Base-by-base conservation (phyloP, 1,284 basidiomycete species). In the Malassezia equina region DNA sequence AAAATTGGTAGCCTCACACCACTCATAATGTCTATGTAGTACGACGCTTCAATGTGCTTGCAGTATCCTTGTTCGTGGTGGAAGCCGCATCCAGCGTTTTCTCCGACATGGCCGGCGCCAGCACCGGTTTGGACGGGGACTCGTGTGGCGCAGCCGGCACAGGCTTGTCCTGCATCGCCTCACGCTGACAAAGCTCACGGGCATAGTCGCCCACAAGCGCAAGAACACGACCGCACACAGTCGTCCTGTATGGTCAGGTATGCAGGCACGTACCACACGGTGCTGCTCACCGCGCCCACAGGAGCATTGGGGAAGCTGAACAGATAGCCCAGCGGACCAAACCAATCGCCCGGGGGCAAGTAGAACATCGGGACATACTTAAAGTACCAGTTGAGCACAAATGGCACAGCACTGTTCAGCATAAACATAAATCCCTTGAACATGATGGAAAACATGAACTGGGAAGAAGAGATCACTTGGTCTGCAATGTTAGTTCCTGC, bases 331-430 rank as follows among this genome's bases (percentile, higher is more conserved):
- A 67, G 47, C 7, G 69, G 69, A 1, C 67, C 69, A 24, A 69
- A 66, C 65, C 67, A 66, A 23, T 52, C 49, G 11, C 62, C 60
- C 7, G 71, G 71, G 0, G 71, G 70, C 0, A 74, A 59, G 58
- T 60, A 74, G 45, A 74, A 74, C 49, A 74, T 67, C 12, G 71
- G 65, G n/a, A 69, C 67, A 48, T 65, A 66, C 19, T 59, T 39
- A 32, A 64, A 69, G 55, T 67, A 74, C 21, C 66, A 69, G n/a
- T 66, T 71, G 1, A 74, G 52, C 7, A 50, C 47, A 31, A 68
- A 71, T 4, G 71, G 70, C 13, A 73, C 40, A 6, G 63, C 44
- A 2, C 67, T 69, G 12, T 66, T 69, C n/a, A 69, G 33, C 7
- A 66, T 27, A 34, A 72, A 68, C 58, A 73, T 55, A n/a, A 63